Evolutionary conservation across 805 yeast genomes (phyloP).

Genomic region (Groenewaldozyma salmanticensis): DNA sequence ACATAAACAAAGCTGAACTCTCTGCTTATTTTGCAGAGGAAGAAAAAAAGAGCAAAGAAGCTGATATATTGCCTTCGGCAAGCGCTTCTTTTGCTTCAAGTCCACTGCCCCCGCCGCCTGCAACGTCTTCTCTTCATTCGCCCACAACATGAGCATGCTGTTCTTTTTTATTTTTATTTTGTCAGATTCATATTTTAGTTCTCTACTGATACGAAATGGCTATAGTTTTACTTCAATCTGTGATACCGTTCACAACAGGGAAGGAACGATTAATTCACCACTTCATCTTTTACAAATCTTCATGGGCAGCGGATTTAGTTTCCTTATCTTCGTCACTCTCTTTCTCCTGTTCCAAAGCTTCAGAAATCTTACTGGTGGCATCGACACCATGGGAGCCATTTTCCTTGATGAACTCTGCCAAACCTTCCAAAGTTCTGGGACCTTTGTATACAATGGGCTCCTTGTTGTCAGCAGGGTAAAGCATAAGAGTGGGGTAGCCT

Average conservation of each 20-base stretch:
- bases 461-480: constrained; percentile 82
- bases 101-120: constrained; percentile 22
- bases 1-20: constrained; percentile 8
- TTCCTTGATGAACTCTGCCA: constrained; percentile 62
- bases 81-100: background rate
- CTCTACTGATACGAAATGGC: background rate
- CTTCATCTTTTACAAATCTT: constrained; percentile 11
- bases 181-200: background rate
- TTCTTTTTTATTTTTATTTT: too few relatives aligned
- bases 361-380: constrained; percentile 32
- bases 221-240: too few relatives aligned
- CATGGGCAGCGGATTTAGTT: constrained; percentile 5
- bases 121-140: too few relatives aligned
- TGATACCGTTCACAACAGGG: too few relatives aligned
- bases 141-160: too few relatives aligned
- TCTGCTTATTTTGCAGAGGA: constrained; percentile 22
- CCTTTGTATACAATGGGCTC: constrained; percentile 59
- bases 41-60: constrained; percentile 17
- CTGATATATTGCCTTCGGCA: constrained; percentile 8
- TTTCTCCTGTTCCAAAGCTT: constrained; percentile 11
- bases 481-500: constrained; percentile 88
- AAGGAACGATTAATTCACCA: too few relatives aligned
- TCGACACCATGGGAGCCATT: constrained; percentile 57
- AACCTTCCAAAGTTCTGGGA: constrained; percentile 61
- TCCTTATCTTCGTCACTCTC: background rate